These are phyloP conservation scores for Amanita pseudoporphyria DNA, from an alignment of 768 basidiomycete species.

Conservation along the genomic window DNA sequence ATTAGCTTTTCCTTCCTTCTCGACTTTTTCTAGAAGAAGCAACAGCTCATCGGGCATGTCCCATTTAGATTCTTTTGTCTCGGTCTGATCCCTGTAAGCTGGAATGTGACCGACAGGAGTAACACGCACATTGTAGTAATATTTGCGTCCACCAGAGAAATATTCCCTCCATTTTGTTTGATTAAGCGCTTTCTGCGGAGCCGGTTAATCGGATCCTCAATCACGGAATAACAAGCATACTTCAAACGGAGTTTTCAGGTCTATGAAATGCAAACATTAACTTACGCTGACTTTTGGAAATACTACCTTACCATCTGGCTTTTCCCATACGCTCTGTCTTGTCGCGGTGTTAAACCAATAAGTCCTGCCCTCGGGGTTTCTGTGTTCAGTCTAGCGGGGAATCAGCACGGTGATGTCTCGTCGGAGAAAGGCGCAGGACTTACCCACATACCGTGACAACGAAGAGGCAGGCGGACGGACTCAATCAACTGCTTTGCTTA, in stretches of 20 bases:
- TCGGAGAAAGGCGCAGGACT: constrained; percentile 9
- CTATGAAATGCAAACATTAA: constrained; percentile 25
- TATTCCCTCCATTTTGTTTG: constrained; percentile 97
- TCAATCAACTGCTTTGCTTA: background rate
- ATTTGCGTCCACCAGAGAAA: constrained; percentile 83
- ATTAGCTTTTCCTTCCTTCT: constrained; percentile 53
- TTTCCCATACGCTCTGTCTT: constrained; percentile 95
- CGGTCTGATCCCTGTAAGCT: constrained; percentile 40
- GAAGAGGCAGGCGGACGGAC: background rate
- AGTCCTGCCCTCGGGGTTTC: constrained; percentile 92
- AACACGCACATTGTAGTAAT: constrained; percentile 71
- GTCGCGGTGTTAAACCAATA: constrained; percentile 94
- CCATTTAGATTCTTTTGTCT: constrained; percentile 94
- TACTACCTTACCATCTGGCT: constrained; percentile 69
- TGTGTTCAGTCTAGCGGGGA: constrained; percentile 70
- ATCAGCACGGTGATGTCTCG: constrained; percentile 20
- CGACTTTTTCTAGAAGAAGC: constrained; percentile 76
- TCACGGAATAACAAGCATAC: constrained; percentile 27
- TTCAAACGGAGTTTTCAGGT: constrained; percentile 89
- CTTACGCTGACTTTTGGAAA: background rate
- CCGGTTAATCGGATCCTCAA: constrained; percentile 7
- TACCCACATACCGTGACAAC: constrained; percentile 1
- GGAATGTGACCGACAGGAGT: background rate
- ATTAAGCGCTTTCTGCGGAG: constrained; percentile 56
- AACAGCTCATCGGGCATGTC: constrained; percentile 92